phyloP scores from a whole-genome alignment of 1,139 yeast species.

The Protomyces gravidus region DNA sequence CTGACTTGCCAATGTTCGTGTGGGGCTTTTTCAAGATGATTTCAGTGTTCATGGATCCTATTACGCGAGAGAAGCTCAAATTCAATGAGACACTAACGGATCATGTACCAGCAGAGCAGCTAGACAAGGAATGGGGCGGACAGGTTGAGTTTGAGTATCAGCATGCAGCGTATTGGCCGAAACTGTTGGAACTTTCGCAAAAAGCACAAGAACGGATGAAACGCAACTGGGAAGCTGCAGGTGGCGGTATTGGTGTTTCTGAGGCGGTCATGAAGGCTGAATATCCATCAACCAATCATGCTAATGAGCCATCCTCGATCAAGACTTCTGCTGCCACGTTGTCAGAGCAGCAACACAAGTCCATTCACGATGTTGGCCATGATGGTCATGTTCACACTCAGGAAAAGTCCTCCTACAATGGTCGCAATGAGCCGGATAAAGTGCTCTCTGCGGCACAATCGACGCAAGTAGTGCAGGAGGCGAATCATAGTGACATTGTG shows the following conservation, averaged over 20 bases:
- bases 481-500: constrained; percentile 1
- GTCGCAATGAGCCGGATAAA: background rate
- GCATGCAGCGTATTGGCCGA: constrained; percentile 78
- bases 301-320: background rate
- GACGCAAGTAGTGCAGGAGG: background rate
- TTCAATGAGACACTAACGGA: constrained; percentile 82
- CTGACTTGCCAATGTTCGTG: constrained; percentile 90
- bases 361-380: background rate
- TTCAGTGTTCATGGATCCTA: constrained; percentile 91
- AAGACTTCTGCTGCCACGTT: background rate
- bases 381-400: background rate
- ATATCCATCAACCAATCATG: constrained; percentile 13
- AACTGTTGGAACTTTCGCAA: constrained; percentile 56
- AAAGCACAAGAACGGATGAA: constrained; percentile 44
- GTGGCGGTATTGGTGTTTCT: constrained; percentile 23
- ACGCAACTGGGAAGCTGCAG: constrained; percentile 16
- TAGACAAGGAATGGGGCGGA: constrained; percentile 83
- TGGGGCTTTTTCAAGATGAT: constrained; percentile 84
- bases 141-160: constrained; percentile 72
- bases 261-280: constrained; percentile 17
- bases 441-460: background rate
- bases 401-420: background rate
- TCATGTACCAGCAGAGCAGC: constrained; percentile 73
- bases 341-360: background rate
- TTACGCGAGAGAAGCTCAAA: constrained; percentile 85